Conservation (phyloP, 176 grass and related monocot genomes). For the Paspalum notatum region DNA sequence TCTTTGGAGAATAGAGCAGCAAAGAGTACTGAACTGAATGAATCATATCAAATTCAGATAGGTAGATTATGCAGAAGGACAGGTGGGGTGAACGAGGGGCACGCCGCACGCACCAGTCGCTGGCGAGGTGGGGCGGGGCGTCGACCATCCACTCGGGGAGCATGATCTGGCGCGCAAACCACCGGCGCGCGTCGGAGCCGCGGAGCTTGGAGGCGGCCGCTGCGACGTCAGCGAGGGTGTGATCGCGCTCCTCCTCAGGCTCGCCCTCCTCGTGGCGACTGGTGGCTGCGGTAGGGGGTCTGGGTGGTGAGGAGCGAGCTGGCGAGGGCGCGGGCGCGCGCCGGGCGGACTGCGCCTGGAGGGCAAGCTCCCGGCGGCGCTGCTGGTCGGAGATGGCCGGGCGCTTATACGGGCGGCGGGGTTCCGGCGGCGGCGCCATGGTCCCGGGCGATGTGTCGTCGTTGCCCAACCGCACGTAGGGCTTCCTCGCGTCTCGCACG, state of each 20-base stretch:
- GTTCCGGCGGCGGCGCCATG: slow-evolving; percentile 60
- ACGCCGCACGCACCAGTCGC: slow-evolving; percentile 82
- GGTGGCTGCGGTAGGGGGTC: slow-evolving; percentile 25
- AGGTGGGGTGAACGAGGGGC: no score
- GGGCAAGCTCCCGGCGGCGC: slow-evolving; percentile 77
- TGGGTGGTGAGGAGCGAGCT: slow-evolving; percentile 60
- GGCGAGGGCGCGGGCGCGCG: slow-evolving; percentile 90
- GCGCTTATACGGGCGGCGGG: slow-evolving; percentile 78
- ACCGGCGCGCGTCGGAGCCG: slow-evolving; percentile 64
- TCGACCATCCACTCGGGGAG: slow-evolving; percentile 98
- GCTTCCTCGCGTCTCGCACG: no score
- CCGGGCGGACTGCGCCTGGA: slow-evolving; percentile 68
- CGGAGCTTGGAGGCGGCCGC: slow-evolving; percentile 59
- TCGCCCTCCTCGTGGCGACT: slow-evolving; percentile 1
- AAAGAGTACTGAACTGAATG: not conserved
- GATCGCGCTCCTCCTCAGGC: not conserved
- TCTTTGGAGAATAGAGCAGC: not conserved
- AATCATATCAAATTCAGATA: not conserved
- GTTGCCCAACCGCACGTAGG: no score
- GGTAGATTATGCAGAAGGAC: not conserved
- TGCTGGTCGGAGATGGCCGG: slow-evolving; percentile 89
- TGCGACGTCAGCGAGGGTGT: slow-evolving; percentile 52
- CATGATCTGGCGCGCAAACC: slow-evolving; percentile 94
- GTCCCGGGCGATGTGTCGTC: not conserved
- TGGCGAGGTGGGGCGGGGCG: slow-evolving; percentile 68